These are phyloP conservation scores for Lonicera japonica DNA, from an alignment of 129 eudicot species.

Conservation along the genomic window DNA sequence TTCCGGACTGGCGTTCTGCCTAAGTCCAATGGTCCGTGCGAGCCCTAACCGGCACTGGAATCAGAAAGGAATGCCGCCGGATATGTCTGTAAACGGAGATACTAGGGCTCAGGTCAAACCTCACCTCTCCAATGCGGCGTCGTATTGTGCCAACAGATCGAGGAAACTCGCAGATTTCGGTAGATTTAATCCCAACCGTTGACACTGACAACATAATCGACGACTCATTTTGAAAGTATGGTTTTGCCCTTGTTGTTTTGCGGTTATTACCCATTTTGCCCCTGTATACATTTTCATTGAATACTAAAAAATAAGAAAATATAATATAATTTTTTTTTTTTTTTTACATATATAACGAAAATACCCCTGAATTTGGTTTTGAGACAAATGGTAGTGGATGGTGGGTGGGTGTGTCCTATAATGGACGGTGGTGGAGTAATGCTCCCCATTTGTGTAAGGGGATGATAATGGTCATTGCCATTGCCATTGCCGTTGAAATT, in stretches of 20 bases:
- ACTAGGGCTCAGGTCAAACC: slow-evolving; percentile 44
- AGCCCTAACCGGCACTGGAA: slow-evolving; percentile 64
- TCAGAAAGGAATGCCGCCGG: slow-evolving; percentile 55
- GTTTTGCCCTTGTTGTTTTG: not conserved
- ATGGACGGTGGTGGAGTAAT: no score
- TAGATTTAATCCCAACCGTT: slow-evolving; percentile 1
- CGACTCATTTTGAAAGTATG: not conserved
- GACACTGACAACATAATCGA: not conserved
- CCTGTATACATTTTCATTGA: not conserved
- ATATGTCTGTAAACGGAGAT: slow-evolving; percentile 40
- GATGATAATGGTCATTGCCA: no score
- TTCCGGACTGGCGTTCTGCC: slow-evolving; percentile 41
- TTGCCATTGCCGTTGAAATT: no score
- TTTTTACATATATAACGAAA: no score
- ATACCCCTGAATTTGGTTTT: no score
- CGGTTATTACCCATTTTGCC: not conserved
- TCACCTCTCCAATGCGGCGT: slow-evolving; percentile 34
- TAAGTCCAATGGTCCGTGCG: slow-evolving; percentile 71
- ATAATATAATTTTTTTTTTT: no score
- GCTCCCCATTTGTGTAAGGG: no score
- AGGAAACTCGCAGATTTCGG: slow-evolving; percentile 48
- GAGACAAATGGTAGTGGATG: no score
- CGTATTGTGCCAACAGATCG: slow-evolving; percentile 60
- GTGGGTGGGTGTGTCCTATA: no score
- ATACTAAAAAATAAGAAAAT: not conserved